Evolutionary conservation across 2,329 filamentous ascomycete genomes (phyloP), one percentile per base, ranked within the genome.

Genomic region (Blastomyces emzantsi): DNA sequence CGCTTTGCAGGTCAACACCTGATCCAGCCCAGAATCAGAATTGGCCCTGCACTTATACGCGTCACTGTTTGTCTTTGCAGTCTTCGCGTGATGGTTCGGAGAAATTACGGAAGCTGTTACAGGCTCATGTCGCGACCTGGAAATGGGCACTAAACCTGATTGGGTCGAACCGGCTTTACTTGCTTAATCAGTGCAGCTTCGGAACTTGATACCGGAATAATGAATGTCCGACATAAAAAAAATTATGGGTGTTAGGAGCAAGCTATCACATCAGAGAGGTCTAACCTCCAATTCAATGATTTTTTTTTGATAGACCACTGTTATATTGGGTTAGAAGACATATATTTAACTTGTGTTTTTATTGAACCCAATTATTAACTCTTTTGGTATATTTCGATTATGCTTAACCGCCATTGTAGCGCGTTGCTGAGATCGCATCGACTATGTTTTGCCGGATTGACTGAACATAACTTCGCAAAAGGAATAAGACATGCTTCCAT

Each of bases 401-500:
- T 60, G 58, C 58, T 60, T 43, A 60, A 60, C 17, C 58, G 41
- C 45, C 58, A 60, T n/a, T n/a, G 43, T 28, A 60, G 43, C 5
- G 17, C 28, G 7, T 41, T 60, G 28, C 58, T 60, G 43, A 60
- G 51, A 49, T 60, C 43, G 28, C 58, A 49, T 47, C 25, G 43
- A 13, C 17, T 60, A n/a, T 33, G 43, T 25, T 60, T 60, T 60
- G 15, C 43, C 3, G 19, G 43, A 19, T 41, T 60, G 9, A n/a
- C 28, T 22, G 43, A 60, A 22, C 8, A 15, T 6, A 60, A 8
- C 58, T 30, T 19, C 30, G 43, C 39, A 30, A 49, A 25, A 47
- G 60, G 51, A 28, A 69, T 71, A 43, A 80, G 81, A 65, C 70
- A 77, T 70, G 82, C 83, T 28, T 87, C 85, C 52, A 80, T 90